Base-by-base conservation (phyloP, 306 rosid genomes). In the Pachyrhizus erosus region DNA sequence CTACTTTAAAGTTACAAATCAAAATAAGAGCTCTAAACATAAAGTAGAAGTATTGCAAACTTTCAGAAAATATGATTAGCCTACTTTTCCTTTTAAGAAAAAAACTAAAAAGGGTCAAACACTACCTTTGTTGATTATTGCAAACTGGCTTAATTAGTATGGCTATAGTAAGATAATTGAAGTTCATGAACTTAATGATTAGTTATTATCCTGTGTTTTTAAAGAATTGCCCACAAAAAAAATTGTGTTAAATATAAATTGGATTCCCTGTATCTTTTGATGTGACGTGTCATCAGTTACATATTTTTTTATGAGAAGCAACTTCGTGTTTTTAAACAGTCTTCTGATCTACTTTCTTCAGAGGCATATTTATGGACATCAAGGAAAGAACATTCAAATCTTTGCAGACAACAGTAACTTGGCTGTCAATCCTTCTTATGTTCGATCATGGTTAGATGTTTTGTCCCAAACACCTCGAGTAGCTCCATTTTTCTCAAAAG, bases 361-460 rank as follows among this genome's bases (percentile, higher is more conserved):
- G 99, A 93, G 92, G 77, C 99, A 96, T 91, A 92, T 93, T 48
- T 96, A 92, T 71, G 92, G 97, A 48, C 92, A 93, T 57, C 87
- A 90, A 75, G 98, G 94, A 87, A 93, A 93, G 86, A 88, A 89
- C 37, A 78, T 93, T 23, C 87, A 88, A 70, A 87, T 93, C 78
- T 93, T 96, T 84, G 94, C 97, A 0, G 97, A 93, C 73, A 81
- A 91, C 88, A 88, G 97, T 84, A 88, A 89, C 84, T 86, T 96
- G 88, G 97, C 98, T 31, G 90, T 96, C 75, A 93, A 96, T 96
- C 97, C 99, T 80, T 93, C 93, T 34, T 96, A 93, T 84, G 82
- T 93, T 67, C 86, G 62, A 46, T 90, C 97, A 9, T 96, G 99
- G 99, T 87, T 93, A 92, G 91, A 93, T 85, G 84, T 91, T 57